Evolutionary conservation across 176 grass and related monocot species (phyloP), one percentile per base, ranked within the genome.

Genomic region (Saccharum spontaneum): DNA sequence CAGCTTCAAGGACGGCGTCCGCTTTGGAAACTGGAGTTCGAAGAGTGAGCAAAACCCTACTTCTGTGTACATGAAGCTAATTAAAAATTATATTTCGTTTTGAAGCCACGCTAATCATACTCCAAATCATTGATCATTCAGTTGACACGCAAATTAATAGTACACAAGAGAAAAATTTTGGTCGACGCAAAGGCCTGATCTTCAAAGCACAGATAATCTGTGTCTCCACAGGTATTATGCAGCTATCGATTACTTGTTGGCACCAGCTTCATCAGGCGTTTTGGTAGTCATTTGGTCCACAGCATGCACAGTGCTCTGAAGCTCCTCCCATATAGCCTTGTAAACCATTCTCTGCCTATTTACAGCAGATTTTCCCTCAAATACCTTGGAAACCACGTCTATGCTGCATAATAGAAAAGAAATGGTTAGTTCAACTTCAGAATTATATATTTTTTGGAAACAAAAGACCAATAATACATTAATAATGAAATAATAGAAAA

Each of bases 271-370:
- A 37, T 84, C 73, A 41, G 91, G 96, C 3, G 96, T 98, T 68
- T 87, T 90, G 69, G 96, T 95, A 12, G 88, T 93, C 96, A 98
- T 98, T 79, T 98, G 85, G 75, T 98, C 93, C 48, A 98, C 96
- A 33, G 96, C 96, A 84, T 98, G 96, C 74, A 98, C 86, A 2
- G 83, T 92, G 84, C 87, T 90, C 67, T 98, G 91, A 73, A 98
- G 93, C 88, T 98, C 96, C 69, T 92, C 91, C 96, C 96, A 95
- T 88, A 95, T 98, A 69, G 86, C 96, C 84, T 98, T 93, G 81
- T 98, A 98, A 55, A 98, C 96, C 96, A 98, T 95, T 84, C 93
- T 94, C 81, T 98, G 96, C 77, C 96, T 89, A 76, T 95, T 94
- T 78, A 98, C 91, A 16, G 91, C 55, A 50, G 93, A 90, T 75